These are phyloP conservation scores for Mortierella hygrophila DNA, from an alignment of 192 early-diverging fungal genomes.

Conservation along the genomic window DNA sequence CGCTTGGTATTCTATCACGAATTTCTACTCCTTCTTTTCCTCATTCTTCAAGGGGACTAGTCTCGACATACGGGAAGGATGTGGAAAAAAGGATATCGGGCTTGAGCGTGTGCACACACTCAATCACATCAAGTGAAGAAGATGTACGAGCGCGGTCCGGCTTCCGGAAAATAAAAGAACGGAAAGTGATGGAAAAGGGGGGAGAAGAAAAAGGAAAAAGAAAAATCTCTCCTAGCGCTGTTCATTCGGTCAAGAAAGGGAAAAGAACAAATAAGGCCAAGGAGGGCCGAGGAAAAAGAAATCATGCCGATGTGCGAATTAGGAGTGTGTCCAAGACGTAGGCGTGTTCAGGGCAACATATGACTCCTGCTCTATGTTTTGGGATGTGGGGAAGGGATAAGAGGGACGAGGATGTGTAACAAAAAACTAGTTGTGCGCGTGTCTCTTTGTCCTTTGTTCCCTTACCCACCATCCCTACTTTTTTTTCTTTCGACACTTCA, in stretches of 20 bases:
- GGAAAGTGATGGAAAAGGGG: background rate
- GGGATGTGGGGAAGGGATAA: background rate
- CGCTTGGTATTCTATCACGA: background rate
- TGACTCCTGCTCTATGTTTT: background rate
- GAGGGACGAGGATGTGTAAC: background rate
- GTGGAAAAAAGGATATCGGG: background rate
- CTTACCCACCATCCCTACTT: background rate
- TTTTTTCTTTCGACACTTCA: background rate
- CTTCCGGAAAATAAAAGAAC: background rate
- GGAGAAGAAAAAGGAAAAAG: background rate
- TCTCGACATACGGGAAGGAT: background rate
- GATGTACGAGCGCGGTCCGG: background rate
- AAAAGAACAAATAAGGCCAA: background rate
- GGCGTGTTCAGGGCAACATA: background rate
- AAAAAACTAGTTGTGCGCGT: background rate
- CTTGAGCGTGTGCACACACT: too few relatives aligned
- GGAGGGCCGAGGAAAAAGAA: background rate
- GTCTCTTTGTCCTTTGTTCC: background rate
- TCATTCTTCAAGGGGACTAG: background rate
- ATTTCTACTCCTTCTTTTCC: background rate
- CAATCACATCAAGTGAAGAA: background rate
- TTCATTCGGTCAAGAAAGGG: background rate
- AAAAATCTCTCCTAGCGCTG: background rate
- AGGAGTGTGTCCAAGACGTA: too few relatives aligned
- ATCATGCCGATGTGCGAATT: background rate